Evolutionary conservation across 306 rosid species (phyloP).

Genomic region (Geum urbanum): DNA sequence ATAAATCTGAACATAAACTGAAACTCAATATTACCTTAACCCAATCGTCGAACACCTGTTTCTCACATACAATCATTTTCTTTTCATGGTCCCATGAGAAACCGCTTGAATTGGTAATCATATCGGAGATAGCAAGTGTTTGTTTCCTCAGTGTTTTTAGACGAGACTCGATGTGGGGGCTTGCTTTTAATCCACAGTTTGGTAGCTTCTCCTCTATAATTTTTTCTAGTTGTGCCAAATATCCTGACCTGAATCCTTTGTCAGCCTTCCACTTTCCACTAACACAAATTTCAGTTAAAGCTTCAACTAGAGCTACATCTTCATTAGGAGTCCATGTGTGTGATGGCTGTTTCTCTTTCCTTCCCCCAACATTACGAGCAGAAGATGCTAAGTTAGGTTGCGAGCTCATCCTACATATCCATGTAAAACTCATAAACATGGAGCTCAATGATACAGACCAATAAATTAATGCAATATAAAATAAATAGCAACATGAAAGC

Average conservation of each 20-base stretch:
- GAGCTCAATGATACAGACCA: no score
- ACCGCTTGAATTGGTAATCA: not conserved
- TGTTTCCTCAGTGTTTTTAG: not conserved
- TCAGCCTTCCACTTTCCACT: not conserved
- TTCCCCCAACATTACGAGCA: not conserved
- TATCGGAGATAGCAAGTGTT: not conserved
- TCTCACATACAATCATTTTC: not conserved
- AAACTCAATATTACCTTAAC: not conserved
- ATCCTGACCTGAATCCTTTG: not conserved
- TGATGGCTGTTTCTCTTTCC: not conserved
- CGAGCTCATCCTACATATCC: not conserved
- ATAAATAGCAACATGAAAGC: no score
- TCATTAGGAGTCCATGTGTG: not conserved
- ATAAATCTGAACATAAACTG: not conserved
- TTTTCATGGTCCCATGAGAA: conserved; percentile 3
- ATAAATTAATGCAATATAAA: no score
- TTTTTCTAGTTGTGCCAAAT: not conserved
- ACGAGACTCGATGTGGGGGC: not conserved
- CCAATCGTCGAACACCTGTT: not conserved
- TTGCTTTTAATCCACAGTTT: not conserved
- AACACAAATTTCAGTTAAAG: not conserved
- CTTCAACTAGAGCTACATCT: not conserved
- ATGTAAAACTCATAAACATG: not conserved
- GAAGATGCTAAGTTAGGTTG: not conserved
- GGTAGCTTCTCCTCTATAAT: not conserved